Conservation (phyloP, 1,139 yeast genomes). For the Scheffersomyces cryptocercus region DNA sequence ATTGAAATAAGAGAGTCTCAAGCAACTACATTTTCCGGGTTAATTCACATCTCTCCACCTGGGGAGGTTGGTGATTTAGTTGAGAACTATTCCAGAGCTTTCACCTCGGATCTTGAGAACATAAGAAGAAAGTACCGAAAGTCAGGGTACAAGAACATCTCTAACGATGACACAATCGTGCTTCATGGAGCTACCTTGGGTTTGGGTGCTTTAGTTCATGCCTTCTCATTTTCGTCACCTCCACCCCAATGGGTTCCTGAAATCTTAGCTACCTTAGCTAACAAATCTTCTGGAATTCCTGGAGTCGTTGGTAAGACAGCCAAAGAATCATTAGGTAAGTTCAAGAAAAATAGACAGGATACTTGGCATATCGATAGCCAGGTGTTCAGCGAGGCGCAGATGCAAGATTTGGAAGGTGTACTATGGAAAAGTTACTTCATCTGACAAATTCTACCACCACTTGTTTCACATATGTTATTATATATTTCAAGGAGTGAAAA, state of each 20-base stretch:
- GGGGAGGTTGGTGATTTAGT: conserved; percentile 48
- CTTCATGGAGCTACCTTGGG: conserved; percentile 91
- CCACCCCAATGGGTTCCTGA: conserved; percentile 90
- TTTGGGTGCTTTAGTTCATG: conserved; percentile 82
- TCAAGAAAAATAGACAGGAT: conserved; percentile 91
- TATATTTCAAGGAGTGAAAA: too few relatives aligned
- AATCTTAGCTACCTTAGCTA: conserved; percentile 68
- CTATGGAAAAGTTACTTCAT: conserved; percentile 92
- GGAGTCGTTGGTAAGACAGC: conserved; percentile 87
- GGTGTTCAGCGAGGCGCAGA: conserved; percentile 74
- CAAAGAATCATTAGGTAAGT: conserved; percentile 76
- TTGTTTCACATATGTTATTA: background rate
- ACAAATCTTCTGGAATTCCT: conserved; percentile 64
- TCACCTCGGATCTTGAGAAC: conserved; percentile 30
- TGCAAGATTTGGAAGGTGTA: conserved; percentile 93
- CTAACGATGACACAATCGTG: conserved; percentile 44
- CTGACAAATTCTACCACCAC: conserved; percentile 19
- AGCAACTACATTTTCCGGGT: conserved; percentile 74
- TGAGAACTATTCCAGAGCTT: conserved; percentile 21
- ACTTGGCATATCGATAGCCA: conserved; percentile 92
- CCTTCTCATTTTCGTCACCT: conserved; percentile 89
- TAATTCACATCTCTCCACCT: conserved; percentile 75
- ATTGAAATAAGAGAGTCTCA: conserved; percentile 80
- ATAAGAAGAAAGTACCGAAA: conserved; percentile 33
- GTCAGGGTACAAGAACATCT: conserved; percentile 29